phyloP scores from a whole-genome alignment of 2,329 filamentous ascomycete genomes.

The Ceratocystiopsis minuta region DNA sequence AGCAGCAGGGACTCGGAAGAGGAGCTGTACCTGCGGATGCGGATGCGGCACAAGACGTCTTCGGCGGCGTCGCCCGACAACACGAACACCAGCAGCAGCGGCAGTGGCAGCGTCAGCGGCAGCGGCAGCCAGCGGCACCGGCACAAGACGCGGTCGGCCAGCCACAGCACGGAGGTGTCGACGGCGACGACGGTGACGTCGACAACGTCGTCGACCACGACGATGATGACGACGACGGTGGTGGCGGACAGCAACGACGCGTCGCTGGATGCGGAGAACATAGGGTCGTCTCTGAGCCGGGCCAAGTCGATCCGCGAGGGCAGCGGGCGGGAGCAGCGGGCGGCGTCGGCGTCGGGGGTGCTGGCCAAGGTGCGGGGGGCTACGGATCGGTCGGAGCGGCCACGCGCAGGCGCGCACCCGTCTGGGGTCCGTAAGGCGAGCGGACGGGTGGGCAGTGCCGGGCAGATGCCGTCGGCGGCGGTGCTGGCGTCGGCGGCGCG shows the following conservation, averaged over 20 bases:
- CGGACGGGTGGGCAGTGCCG: conserved; percentile 43
- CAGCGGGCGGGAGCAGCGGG: conserved; percentile 18
- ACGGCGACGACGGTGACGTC: conserved; percentile 33
- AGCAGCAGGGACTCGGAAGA: conserved; percentile 55
- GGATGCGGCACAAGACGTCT: conserved; percentile 45
- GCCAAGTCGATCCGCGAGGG: conserved; percentile 27
- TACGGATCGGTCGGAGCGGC: conserved; percentile 13
- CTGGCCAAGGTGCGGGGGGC: conserved; percentile 42
- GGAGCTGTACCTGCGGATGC: conserved; percentile 62
- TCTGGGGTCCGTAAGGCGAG: conserved; percentile 46
- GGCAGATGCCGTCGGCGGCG: conserved; percentile 16
- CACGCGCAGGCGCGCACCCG: conserved; percentile 21
- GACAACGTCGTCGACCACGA: conserved; percentile 52
- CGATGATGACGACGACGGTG: conserved; percentile 32
- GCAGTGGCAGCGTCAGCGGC: too few species aligned
- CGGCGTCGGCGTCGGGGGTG: conserved; percentile 34
- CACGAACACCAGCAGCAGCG: too few species aligned
- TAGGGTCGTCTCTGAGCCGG: conserved; percentile 28
- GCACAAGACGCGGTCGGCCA: conserved; percentile 20
- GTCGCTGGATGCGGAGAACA: conserved; percentile 54
- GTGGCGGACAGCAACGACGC: conserved; percentile 47
- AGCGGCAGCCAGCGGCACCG: conserved; percentile 16
- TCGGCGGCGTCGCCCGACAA: conserved; percentile 42
- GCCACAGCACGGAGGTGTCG: conserved; percentile 37
- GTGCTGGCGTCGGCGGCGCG: conserved; percentile 26